phyloP scores from a whole-genome alignment of 2,329 filamentous ascomycete genomes.

The Microascus cirrosus region DNA sequence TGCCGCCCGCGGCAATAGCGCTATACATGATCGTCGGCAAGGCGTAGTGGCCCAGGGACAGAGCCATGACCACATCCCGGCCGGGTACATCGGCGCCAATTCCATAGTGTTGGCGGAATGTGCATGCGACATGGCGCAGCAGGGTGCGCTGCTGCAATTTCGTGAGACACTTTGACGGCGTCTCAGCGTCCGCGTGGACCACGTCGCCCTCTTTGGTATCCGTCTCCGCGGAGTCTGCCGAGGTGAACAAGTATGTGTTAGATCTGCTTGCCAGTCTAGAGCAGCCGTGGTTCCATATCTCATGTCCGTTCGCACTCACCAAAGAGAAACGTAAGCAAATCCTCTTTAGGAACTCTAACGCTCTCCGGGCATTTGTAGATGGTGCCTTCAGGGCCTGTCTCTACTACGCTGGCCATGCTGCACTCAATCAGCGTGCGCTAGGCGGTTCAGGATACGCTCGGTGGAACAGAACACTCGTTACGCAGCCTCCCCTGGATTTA shows the following conservation, averaged over 20 bases:
- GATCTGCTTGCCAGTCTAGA: not conserved
- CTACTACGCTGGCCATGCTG: not conserved
- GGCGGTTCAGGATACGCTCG: not conserved
- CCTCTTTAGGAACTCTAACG: conserved; percentile 23
- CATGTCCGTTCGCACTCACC: conserved; percentile 16
- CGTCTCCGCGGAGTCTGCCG: conserved; percentile 21
- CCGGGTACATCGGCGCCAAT: conserved; percentile 36
- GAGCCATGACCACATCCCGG: conserved; percentile 42
- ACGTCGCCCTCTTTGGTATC: conserved; percentile 31
- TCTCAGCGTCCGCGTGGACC: conserved; percentile 45
- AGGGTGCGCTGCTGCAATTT: conserved; percentile 35
- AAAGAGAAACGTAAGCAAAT: conserved; percentile 30
- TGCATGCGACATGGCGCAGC: conserved; percentile 40
- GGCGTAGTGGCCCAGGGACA: conserved; percentile 44
- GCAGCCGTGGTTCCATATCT: not conserved
- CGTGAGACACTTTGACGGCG: conserved; percentile 41
- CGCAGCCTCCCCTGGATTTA: not conserved
- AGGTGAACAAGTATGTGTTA: not conserved
- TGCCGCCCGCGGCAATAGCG: conserved; percentile 45
- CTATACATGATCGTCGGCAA: conserved; percentile 42
- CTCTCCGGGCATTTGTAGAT: conserved; percentile 23
- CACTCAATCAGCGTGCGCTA: not conserved
- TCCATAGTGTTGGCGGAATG: conserved; percentile 38
- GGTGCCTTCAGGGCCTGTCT: not conserved
- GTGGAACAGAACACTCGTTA: not conserved